phyloP scores from a whole-genome alignment of 2,329 filamentous ascomycete genomes.

The Cordyceps fumosorosea region DNA sequence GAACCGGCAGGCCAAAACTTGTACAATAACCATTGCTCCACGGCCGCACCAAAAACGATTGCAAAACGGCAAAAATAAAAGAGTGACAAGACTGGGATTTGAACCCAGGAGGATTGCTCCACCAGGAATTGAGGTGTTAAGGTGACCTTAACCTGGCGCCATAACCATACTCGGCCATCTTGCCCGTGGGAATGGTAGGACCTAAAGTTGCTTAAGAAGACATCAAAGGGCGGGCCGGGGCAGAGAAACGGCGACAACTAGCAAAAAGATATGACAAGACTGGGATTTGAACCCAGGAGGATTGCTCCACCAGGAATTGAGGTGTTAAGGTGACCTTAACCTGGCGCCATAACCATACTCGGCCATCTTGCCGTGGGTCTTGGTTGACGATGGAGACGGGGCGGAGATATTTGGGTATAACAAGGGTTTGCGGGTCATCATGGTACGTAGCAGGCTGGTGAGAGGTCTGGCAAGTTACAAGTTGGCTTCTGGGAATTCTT shows the following conservation, averaged over 20 bases:
- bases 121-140: constrained; percentile 25
- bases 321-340: constrained; percentile 28
- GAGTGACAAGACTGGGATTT: constrained; percentile 28
- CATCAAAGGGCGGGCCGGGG: no score
- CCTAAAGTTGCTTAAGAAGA: no score
- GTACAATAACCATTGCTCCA: neutral
- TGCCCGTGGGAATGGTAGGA: constrained; percentile 14
- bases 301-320: constrained; percentile 28
- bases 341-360: constrained; percentile 32
- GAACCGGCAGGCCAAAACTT: neutral
- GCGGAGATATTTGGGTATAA: constrained; percentile 2
- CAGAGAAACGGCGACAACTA: neutral
- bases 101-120: constrained; percentile 32
- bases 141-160: constrained; percentile 30
- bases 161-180: constrained; percentile 32
- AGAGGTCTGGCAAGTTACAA: neutral
- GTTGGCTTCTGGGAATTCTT: neutral
- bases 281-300: constrained; percentile 32
- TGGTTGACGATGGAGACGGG: constrained; percentile 5
- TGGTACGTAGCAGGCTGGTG: neutral
- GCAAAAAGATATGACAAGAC: constrained; percentile 23
- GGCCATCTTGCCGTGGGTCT: constrained; percentile 25
- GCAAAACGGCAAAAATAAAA: neutral
- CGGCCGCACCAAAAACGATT: neutral
- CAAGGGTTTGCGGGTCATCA: neutral